Evolutionary conservation across 371 early-diverging fungal genomes (phyloP), one percentile per base, ranked within the genome.

Genomic region (Syncephalastrum racemosum): DNA sequence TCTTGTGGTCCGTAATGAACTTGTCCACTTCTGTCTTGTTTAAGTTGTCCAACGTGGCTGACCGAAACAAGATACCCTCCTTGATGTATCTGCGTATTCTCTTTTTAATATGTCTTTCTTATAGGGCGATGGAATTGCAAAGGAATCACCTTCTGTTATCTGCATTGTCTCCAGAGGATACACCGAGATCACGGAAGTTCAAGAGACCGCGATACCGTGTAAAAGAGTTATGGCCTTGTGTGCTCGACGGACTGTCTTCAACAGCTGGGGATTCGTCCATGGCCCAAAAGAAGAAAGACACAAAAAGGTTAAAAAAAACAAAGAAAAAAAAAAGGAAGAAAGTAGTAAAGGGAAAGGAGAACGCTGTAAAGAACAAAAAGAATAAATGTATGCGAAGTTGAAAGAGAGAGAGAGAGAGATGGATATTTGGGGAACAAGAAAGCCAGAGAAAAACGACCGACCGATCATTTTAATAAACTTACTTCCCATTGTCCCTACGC

Each of bases 41-140:
- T 46, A 71, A 49, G 46, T 53, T 42, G 47, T 71, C 71, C 48
- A 71, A 42, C 15, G 62, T 59, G 13, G 65, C 71, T 19, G 71
- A 71, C 27, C 71, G 62, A 41, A 64, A 64, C 6, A 71, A n/a
- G 18, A 64, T 46, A 20, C 65, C 71, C 31, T 53, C 50, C 45
- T 62, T 64, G n/a, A 71, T 53, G 40, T 67, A 67, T 15, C 67
- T 67, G 46, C 14, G 23, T 46, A 3, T 13, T 56, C 12, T 10
- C 36, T 10, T 31, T 31, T 31, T 31, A n/a, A n/a, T n/a, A n/a
- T n/a, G n/a, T n/a, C n/a, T n/a, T n/a, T n/a, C n/a, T n/a, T 22
- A 49, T 12, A 44, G 3, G n/a, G 23, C 18, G 7, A 23, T 43
- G 27, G 20, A 4, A 8, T 44, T 46, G 7, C 14, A 24, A 25